Evolutionary conservation across 148 eudicot genomes (phyloP), one percentile per base, ranked within the genome.

Genomic region (Salicornia ramosissima): DNA sequence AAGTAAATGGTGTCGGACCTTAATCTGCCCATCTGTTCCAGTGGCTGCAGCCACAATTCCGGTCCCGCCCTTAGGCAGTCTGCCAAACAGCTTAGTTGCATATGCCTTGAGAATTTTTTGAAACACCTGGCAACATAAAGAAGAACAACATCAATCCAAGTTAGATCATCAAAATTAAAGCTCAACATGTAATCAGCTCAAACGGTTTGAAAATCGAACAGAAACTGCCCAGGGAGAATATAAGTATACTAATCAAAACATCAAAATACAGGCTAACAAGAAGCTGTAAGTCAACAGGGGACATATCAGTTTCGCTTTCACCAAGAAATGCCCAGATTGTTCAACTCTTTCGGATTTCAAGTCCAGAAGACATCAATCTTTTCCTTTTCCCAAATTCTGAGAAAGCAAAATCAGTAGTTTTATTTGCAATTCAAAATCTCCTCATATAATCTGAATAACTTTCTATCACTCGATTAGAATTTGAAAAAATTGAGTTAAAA

Each of bases 11-110:
- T 58, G 10, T 4, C 36, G 67, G 73, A 92, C 98, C 96, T 93
- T 93, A 51, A 93, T 93, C 72, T 93, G 96, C 64, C 98, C 98
- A 84, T 93, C 98, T 88, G 86, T 90, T 74, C 98, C 98, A 56
- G 98, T 93, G 69, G 98, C 98, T 42, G 98, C 98, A 70, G 98
- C 98, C 69, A 93, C 95, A 77, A 93, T 83, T 64, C 98, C 96
- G 74, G 90, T 80, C 43, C 98, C 98, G 47, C 96, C 96, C 77
- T 87, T 93, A 11, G 98, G 98, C 75, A 93, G 84, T 75, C 80
- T 86, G 31, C 75, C 80, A 72, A 86, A 93, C 68, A 93, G 86
- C 85, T 90, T 93, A 62, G 95, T 88, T 19, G 98, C 98, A 88
- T 93, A 93, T 64, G 92, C 90, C 82, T 87, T 93, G 58, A 93